A percentile compares a stretch with the other conserved stretches of the same genome.
phyloP scores from a whole-genome alignment of 139 green algal genomes.

The Haematococcus sp. region DNA sequence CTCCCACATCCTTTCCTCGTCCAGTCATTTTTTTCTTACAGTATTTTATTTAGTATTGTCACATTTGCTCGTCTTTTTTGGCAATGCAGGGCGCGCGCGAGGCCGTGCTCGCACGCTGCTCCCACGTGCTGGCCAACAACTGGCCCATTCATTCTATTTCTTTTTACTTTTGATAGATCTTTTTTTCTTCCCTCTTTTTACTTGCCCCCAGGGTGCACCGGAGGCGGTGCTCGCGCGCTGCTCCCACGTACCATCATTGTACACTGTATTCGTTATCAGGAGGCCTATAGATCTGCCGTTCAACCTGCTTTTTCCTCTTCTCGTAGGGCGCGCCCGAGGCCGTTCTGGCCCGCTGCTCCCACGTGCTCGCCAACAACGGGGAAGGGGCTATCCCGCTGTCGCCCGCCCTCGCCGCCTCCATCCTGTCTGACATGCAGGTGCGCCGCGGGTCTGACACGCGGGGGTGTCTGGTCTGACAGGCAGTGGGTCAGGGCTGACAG shows the following conservation, averaged over 20 bases:
- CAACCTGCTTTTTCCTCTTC: background rate
- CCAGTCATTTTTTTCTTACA: background rate
- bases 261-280: too few relatives aligned
- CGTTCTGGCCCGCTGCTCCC: conserved; percentile 69
- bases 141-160: too few relatives aligned
- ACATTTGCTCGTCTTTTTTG: background rate
- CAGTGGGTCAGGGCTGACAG: too few relatives aligned
- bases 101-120: conserved; percentile 69
- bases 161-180: background rate
- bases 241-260: conserved; percentile 45
- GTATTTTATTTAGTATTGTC: background rate
- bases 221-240: conserved; percentile 74
- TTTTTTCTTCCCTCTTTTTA: background rate
- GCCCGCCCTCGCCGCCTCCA: background rate
- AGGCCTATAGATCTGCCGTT: background rate
- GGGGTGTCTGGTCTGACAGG: too few relatives aligned
- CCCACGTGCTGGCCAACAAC: conserved; percentile 56
- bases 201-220: conserved; percentile 47
- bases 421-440: conserved; percentile 32
- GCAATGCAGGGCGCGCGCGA: conserved; percentile 52
- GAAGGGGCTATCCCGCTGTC: conserved; percentile 50
- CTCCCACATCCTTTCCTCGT: too few relatives aligned
- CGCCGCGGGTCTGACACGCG: background rate
- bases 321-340: conserved; percentile 54
- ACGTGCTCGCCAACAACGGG: conserved; percentile 58